A percentile compares a stretch with the other conserved stretches of the same genome.
Evolutionary conservation across 2,329 filamentous ascomycete genomes (phyloP).

Genomic region (Ceratocystiopsis sp.): DNA sequence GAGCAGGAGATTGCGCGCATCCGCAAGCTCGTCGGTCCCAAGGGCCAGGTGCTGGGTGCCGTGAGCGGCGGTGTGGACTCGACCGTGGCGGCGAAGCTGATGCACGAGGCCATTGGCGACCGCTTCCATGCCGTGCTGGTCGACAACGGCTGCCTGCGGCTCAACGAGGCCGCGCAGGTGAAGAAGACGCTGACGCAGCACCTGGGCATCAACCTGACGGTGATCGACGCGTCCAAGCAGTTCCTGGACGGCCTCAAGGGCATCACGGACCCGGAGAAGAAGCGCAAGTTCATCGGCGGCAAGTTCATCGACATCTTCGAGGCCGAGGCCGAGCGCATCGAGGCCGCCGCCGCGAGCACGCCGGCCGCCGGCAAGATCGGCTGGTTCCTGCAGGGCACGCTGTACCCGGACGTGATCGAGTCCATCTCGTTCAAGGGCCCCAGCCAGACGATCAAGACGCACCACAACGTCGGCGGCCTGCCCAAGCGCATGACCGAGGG

Average conservation of each 20-base stretch:
- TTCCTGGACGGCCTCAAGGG: slow-evolving; percentile 68
- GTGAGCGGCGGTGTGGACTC: slow-evolving; percentile 65
- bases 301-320: slow-evolving; percentile 57
- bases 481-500: slow-evolving; percentile 12
- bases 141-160: slow-evolving; percentile 62
- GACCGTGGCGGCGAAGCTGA: slow-evolving; percentile 73
- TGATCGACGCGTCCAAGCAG: slow-evolving; percentile 60
- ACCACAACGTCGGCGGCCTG: slow-evolving; percentile 28
- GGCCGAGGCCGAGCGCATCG: slow-evolving; percentile 31
- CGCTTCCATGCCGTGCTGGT: slow-evolving; percentile 55
- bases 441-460: slow-evolving; percentile 33
- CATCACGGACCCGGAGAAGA: slow-evolving; percentile 58
- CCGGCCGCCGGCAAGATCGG: slow-evolving; percentile 57
- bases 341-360: slow-evolving; percentile 50
- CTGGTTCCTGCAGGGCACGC: slow-evolving; percentile 74
- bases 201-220: slow-evolving; percentile 77
- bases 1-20: slow-evolving; percentile 70
- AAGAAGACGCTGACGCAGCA: slow-evolving; percentile 62
- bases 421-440: slow-evolving; percentile 29
- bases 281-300: slow-evolving; percentile 63
- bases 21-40: slow-evolving; percentile 61
- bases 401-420: slow-evolving; percentile 29
- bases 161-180: slow-evolving; percentile 71
- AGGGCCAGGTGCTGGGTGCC: slow-evolving; percentile 51
- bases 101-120: slow-evolving; percentile 57